phyloP scores from a whole-genome alignment of 2,329 filamentous ascomycete species.

The Simplicillium aogashimaense region DNA sequence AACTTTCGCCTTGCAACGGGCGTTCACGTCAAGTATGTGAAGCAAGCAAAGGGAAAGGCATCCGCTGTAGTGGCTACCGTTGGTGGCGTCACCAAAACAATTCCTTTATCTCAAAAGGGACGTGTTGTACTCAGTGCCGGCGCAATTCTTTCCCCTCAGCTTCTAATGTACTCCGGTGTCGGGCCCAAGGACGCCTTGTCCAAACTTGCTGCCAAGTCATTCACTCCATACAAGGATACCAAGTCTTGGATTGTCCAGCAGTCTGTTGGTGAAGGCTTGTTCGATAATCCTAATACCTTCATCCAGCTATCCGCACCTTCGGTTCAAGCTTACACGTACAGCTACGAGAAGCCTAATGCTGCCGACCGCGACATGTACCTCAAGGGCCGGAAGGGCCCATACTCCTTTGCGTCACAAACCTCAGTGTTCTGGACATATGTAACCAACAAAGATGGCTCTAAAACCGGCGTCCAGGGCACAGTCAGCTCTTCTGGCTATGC shows the following conservation, averaged over 20 bases:
- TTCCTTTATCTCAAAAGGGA: conserved; percentile 13
- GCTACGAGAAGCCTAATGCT: conserved; percentile 30
- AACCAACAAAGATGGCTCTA: conserved; percentile 26
- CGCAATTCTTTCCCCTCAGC: conserved; percentile 25
- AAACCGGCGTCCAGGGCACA: conserved; percentile 39
- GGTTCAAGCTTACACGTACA: conserved; percentile 36
- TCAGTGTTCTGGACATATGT: conserved; percentile 42
- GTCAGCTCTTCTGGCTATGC: conserved; percentile 36
- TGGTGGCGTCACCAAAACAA: conserved; percentile 18
- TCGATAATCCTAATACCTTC: conserved; percentile 47
- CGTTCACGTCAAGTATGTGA: conserved; percentile 31
- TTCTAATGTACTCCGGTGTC: conserved; percentile 35
- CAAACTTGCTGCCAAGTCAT: conserved; percentile 11
- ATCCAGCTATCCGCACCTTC: conserved; percentile 32
- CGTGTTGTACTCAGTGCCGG: conserved; percentile 30
- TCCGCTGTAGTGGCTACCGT: conserved; percentile 28
- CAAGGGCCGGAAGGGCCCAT: conserved; percentile 35
- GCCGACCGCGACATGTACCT: conserved; percentile 36
- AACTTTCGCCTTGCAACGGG: conserved; percentile 35
- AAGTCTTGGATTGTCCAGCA: conserved; percentile 36
- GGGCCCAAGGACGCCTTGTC: conserved; percentile 24
- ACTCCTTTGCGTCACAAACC: conserved; percentile 41
- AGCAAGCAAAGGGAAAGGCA: conserved; percentile 25
- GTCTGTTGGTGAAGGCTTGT: conserved; percentile 37
- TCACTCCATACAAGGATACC: conserved; percentile 16